Base-by-base conservation (phyloP, 1,284 basidiomycete species). In the Apiotrichum montevideense region DNA sequence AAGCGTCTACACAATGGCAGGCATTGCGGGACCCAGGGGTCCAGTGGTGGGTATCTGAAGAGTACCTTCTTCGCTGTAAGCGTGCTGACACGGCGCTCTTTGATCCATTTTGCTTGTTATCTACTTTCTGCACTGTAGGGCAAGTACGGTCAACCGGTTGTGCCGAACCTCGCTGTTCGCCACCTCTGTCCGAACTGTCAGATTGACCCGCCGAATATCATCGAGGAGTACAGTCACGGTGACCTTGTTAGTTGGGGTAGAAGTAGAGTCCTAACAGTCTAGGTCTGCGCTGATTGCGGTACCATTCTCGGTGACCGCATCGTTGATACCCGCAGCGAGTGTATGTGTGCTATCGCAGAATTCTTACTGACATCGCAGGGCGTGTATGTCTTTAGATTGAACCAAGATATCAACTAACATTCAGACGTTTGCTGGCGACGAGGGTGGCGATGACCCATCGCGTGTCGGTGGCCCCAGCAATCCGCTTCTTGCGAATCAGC, bases 251-350 rank as follows among this genome's bases (percentile, higher is more conserved):
- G 71, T 63, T 10, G 3, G 13, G 15, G 10, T 13, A 13, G 2
- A 11, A 9, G 13, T n/a, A 11, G n/a, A 35, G 8, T 9, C 33
- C 43, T 37, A 15, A 47, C 14, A 47, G 13, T 10, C 3, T 49
- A 73, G 72, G 74, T 78, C 4, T 99, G 96, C 79, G 92, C 90
- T 64, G 86, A 86, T 64, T 99, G 96, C 81, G 96, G 96, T 63
- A 82, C 96, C 65, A 91, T 98, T 61, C 80, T 98, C 62, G 93
- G 94, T 69, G 94, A 98, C 75, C 84, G 93, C 67, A 88, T 99
- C 59, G 93, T 98, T 46, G 96, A 99, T 77, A 98, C 96, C 35
- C 82, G 96, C 70, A 94, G 90, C 78, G 96, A 99, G 85, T 99
- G 90, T 80, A 55, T 74, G 79, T 75, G 3, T 13, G n/a, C 1